Base-by-base conservation (phyloP, 495 filamentous ascomycete genomes). In the Aspergillus biplanus region DNA sequence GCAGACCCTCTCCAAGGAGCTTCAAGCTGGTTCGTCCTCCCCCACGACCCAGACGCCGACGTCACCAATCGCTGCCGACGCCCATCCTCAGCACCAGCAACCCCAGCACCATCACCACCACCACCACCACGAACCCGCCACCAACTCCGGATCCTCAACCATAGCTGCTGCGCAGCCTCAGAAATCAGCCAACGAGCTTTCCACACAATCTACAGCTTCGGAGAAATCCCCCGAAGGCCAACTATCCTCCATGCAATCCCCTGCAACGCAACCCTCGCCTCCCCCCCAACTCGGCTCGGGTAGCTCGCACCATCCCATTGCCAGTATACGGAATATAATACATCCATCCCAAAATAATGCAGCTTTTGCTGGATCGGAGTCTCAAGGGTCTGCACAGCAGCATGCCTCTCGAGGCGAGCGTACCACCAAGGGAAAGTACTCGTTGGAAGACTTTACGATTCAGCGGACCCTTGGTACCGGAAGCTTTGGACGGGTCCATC, bases 341-440 rank as follows among this genome's bases (percentile, higher is more conserved):
- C 71, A 80, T 56, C 71, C 63, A 39, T 69, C 69, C 55, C 71
- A 80, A 47, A 61, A 68, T 39, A 69, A 67, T 63, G 58, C 67
- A 39, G 46, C 56, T 7, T 64, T 71, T 47, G 32, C 62, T 18
- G 53, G 44, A 16, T 59, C 63, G 6, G 59, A 33, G 4, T 54
- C 53, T 35, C 54, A 64, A 42, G 58, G 39, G n/a, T 54, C 67
- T 52, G 54, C 63, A 18, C 68, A 68, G 18, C 66, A 63, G 52
- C 57, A 61, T 62, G 33, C 58, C 65, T 44, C 33, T 3, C 68
- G 72, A 33, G 70, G 75, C 7, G 76, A 82, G 50, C 85, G 95
- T 64, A 85, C 87, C 62, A 99, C 95, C 52, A 97, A 96, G 83
- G 96, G 96, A n/a, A 98, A 97, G 82, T 99, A 99, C 76, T 90